Base-by-base conservation (phyloP, 148 eudicot species). In the Heliosperma pusillum region DNA sequence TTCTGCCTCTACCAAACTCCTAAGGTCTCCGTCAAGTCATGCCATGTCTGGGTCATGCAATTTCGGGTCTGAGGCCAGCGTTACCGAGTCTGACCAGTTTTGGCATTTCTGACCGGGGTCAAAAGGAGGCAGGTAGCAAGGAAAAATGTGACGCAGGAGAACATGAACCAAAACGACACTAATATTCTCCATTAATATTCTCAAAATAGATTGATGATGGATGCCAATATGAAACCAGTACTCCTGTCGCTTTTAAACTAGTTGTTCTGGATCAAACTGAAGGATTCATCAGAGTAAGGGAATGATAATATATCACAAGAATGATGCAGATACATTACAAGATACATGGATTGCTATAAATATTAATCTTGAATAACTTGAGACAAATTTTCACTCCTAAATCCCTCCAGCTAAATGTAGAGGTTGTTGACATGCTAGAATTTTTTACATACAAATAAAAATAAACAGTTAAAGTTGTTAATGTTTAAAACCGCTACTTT, bases 281-380 rank as follows among this genome's bases (percentile, higher is more conserved):
- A 16, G 55, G 55, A 50, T 12, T 13, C 17, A 50, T 36, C 1
- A 36, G 6, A 7, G 0, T 16, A 47, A 17, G 30, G 64, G 10
- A n/a, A 9, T 0, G 52, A 15, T 71, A 45, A 68, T 53, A 36
- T n/a, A 52, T 20, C 61, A 65, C 71, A 50, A 65, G 60, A 65
- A 47, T 47, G 13, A 47, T 52, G 17, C 29, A 29, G 44, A 50
- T 17, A 27, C 59, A 66, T 30, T 10, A 30, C 26, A 22, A 40
- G 57, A 56, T 76, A 69, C 78, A 76, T 68, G 30, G 65, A 74
- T 57, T 7, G 44, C 44, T 52, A 22, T 70, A 24, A 33, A 74
- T 50, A 13, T 11, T 50, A 50, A 50, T 75, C 36, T 56, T 56
- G 15, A 75, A 69, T 36, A 74, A 10, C 42, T 73, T 19, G n/a